Evolutionary conservation across 257 asterid species (phyloP).

Genomic region (Rubia yunnanensis): DNA sequence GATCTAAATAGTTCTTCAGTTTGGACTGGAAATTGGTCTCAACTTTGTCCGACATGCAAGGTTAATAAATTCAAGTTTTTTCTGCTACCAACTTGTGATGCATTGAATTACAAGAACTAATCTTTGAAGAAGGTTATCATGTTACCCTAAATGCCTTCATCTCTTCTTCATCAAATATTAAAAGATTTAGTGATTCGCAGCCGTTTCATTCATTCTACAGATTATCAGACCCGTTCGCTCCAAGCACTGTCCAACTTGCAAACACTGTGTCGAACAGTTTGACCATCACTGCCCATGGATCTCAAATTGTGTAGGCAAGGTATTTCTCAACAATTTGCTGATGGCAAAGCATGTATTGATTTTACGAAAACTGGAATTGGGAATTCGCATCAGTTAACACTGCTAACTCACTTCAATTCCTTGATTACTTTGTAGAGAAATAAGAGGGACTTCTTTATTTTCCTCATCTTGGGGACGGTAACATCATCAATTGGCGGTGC

Average conservation of each 20-base stretch:
- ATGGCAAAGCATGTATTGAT: neutral
- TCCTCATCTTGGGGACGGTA: conserved; percentile 61
- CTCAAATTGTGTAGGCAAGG: conserved; percentile 99
- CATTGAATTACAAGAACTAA: conserved; percentile 14
- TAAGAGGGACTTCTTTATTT: conserved; percentile 74
- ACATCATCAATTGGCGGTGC: conserved; percentile 51
- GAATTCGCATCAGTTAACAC: neutral
- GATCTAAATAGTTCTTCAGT: conserved; percentile 51
- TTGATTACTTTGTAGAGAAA: conserved; percentile 62
- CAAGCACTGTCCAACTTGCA: conserved; percentile 89
- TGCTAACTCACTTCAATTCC: conserved; percentile 5
- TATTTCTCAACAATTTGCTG: conserved; percentile 12
- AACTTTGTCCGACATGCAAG: conserved; percentile 99
- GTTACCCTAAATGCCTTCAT: conserved; percentile 12
- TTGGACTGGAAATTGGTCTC: conserved; percentile 96
- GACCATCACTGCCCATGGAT: conserved; percentile 99
- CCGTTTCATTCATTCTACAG: conserved; percentile 29
- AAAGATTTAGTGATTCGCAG: neutral
- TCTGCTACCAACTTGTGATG: conserved; percentile 10
- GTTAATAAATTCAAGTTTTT: conserved; percentile 26
- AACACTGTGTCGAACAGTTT: conserved; percentile 93
- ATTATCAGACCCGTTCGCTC: conserved; percentile 93
- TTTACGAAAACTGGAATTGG: neutral
- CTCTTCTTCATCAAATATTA: too few relatives aligned
- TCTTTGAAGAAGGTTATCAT: conserved; percentile 12